Evolutionary conservation across 352 stramenopile species (phyloP), one percentile per base, ranked within the genome.

Genomic region (Pilasporangium apinafurcum): DNA sequence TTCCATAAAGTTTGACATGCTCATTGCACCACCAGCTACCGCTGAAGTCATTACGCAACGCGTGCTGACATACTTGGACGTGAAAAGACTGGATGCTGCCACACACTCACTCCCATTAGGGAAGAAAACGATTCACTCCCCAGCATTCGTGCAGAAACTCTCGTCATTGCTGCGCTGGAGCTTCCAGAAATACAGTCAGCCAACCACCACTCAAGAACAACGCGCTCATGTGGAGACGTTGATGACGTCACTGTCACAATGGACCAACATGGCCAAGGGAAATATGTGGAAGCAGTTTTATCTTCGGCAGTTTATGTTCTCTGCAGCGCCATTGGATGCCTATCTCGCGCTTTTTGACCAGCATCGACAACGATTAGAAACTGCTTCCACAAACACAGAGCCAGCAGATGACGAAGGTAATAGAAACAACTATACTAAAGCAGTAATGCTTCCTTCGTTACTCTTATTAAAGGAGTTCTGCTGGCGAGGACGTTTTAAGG

Each of bases 291-390:
- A 62, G 13, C 65, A 71, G 35, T 86, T 79, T 50, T 83, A 74
- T 51, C 62, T 69, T 27, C 67, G 73, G 17, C 70, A 80, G 41
- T 86, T 86, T 43, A 78, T 83, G 35, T 50, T 86, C 4, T 73
- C 67, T 0, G 42, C 48, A 8, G 65, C 69, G 29, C 69, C 69
- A 8, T 41, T 83, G 22, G 37, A 36, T 20, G 47, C 62, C n/a
- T 83, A 80, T 41, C 35, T 83, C 8, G 37, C 44, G 7, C 46
- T 62, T 13, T 65, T 56, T 33, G 55, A 68, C 6, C 29, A 45
- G 1, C 59, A 68, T 44, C 38, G 33, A 8, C 33, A 21, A 5
- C 32, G 31, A 26, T 25, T 38, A 18, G 48, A 17, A 12, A 56
- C 30, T 6, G 20, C 17, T 29, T 25, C 22, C 16, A 10, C 9